Evolutionary conservation across 331 rosid species (phyloP), one percentile per base, ranked within the genome.

Genomic region (Cydonia oblonga): DNA sequence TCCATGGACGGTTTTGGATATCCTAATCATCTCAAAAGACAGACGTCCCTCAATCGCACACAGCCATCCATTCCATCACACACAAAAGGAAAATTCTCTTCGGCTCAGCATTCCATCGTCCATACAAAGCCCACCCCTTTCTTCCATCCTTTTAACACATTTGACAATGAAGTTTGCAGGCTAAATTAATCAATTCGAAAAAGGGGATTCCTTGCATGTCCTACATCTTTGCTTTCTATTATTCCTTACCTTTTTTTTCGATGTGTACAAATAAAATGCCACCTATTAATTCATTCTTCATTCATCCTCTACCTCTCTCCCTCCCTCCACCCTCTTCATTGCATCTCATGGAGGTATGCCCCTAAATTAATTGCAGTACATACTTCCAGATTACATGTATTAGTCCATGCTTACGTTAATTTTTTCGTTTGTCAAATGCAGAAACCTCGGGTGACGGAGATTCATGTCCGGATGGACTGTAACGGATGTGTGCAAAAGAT

Each of bases 401-500:
- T n/a, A 4, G 32, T 75, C 32, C 44, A 71, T 12, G 58, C 22
- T 14, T 54, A 56, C 20, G 3, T 22, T 20, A 6, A 29, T 64
- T 59, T 56, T 12, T 69, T 75, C 23, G 5, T 16, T 32, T 70
- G 44, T 82, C 75, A 51, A 79, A 78, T 84, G 89, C 86, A 88
- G 96, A 86, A 77, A 84, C 85, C 85, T 69, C 90, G 76, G 60
- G 71, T 88, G 72, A 89, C 96, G 5, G 90, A 85, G 77, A 88
- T 91, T 71, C 87, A 89, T 71, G 93, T 95, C 78, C 90, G 98
- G 12, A 91, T 91, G 82, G 97, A 91, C 85, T 95, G 98, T 49
- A 91, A 95, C 57, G 98, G 98, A 10, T 95, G 98, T 16, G 89
- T 88, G n/a, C 93, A 87, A 70, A 91, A 95, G 96, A 85, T 95